phyloP scores from a whole-genome alignment of 257 asterid species.

The Mitragyna speciosa region DNA sequence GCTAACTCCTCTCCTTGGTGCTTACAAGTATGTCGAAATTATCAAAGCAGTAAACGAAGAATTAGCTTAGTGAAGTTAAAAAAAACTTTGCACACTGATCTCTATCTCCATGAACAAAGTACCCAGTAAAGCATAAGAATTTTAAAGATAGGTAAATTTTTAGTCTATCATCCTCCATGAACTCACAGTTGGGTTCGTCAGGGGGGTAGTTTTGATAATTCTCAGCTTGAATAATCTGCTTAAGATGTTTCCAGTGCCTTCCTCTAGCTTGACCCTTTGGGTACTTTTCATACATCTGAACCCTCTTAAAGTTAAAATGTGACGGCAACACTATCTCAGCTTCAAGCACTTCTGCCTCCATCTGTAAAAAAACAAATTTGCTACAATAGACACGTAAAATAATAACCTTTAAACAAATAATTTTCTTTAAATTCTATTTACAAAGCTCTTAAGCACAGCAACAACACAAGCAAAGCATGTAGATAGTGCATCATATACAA shows the following conservation, averaged over 20 bases:
- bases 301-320: slow-evolving; percentile 74
- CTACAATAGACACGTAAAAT: too few species aligned
- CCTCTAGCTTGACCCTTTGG: slow-evolving; percentile 90
- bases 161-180: neutral
- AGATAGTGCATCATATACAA: too few species aligned
- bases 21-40: neutral
- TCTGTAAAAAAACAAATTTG: slow-evolving; percentile 4
- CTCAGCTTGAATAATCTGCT: slow-evolving; percentile 86
- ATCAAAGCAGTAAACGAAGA: neutral
- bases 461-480: too few species aligned
- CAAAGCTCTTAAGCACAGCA: too few species aligned
- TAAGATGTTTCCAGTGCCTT: slow-evolving; percentile 90
- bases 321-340: slow-evolving; percentile 78
- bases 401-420: too few species aligned
- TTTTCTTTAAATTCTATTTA: too few species aligned
- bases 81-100: neutral
- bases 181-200: slow-evolving; percentile 71
- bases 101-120: neutral
- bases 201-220: slow-evolving; percentile 74
- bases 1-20: neutral
- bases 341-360: slow-evolving; percentile 88
- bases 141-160: neutral
- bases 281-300: slow-evolving; percentile 86
- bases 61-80: neutral
- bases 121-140: too few species aligned